Percentiles rank a stretch among this genome's conserved stretches.
phyloP scores from a whole-genome alignment of 805 yeast species.

The Wickerhamomyces xylosicus region DNA sequence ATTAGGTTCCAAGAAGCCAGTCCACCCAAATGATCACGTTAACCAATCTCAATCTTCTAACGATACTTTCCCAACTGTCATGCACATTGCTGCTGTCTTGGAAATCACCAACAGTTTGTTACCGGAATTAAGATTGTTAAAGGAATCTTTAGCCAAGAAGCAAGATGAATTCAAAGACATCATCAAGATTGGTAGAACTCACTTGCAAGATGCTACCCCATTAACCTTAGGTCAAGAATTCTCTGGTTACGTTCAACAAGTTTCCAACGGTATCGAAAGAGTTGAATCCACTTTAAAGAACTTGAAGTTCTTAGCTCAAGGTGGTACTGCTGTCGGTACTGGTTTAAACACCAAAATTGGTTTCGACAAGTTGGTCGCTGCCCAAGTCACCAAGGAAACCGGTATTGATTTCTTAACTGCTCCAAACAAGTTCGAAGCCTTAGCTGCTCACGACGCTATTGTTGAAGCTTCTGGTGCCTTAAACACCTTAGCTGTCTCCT shows the following conservation, averaged over 20 bases:
- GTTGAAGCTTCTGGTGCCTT: slow-evolving; percentile 97
- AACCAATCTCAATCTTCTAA: slow-evolving; percentile 98
- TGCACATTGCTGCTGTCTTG: slow-evolving; percentile 97
- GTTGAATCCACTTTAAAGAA: slow-evolving; percentile 69
- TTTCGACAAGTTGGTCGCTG: slow-evolving; percentile 80
- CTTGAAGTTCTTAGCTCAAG: slow-evolving; percentile 85
- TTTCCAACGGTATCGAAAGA: slow-evolving; percentile 83
- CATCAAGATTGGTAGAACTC: slow-evolving; percentile 98
- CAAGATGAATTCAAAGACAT: slow-evolving; percentile 77
- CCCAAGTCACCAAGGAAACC: slow-evolving; percentile 73
- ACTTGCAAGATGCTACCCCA: slow-evolving; percentile 97
- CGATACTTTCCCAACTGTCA: slow-evolving; percentile 98
- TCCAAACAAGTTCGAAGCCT: slow-evolving; percentile 97
- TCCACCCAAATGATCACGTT: slow-evolving; percentile 97
- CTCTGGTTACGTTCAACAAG: slow-evolving; percentile 91
- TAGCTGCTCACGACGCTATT: slow-evolving; percentile 97
- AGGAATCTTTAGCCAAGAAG: slow-evolving; percentile 70
- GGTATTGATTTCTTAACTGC: slow-evolving; percentile 89
- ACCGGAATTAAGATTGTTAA: slow-evolving; percentile 72
- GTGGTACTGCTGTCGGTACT: slow-evolving; percentile 99
- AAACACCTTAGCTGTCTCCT: slow-evolving; percentile 87
- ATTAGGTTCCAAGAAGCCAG: slow-evolving; percentile 86
- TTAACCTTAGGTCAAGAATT: slow-evolving; percentile 97
- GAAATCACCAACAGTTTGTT: slow-evolving; percentile 69
- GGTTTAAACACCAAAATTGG: slow-evolving; percentile 93